Conservation (phyloP, 2,329 filamentous ascomycete species). For the Paracorniculantispora psalliotae region DNA sequence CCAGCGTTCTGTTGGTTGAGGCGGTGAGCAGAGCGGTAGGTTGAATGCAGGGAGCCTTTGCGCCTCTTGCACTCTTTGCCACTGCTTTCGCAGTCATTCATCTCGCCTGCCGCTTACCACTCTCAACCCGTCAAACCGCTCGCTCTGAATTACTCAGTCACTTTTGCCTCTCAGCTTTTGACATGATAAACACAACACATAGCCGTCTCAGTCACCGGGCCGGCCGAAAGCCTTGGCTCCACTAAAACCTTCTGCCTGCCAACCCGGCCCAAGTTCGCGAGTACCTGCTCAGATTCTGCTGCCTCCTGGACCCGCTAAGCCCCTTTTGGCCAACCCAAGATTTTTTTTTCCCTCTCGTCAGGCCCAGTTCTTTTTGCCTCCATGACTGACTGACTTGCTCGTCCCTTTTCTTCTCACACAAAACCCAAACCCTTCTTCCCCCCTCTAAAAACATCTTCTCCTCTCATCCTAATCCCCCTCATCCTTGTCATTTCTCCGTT, state of each 20-base stretch:
- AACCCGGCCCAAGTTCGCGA: not conserved
- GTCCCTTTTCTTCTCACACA: slow-evolving; percentile 20
- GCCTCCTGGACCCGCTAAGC: slow-evolving; percentile 14
- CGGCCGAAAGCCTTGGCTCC: slow-evolving; percentile 4
- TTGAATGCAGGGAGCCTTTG: not conserved
- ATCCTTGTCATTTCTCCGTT: slow-evolving; percentile 25
- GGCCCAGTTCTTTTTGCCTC: slow-evolving; percentile 26
- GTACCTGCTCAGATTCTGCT: not conserved
- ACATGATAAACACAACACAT: not conserved
- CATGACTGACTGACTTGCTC: slow-evolving; percentile 13
- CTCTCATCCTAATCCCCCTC: slow-evolving; percentile 25
- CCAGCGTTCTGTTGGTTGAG: not conserved
- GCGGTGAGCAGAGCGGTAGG: not conserved
- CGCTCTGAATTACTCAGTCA: not conserved
- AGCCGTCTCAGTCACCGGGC: not conserved
- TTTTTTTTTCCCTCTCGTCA: slow-evolving; percentile 13
- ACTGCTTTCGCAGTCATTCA: not conserved
- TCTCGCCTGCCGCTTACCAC: not conserved
- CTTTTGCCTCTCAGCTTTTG: not conserved
- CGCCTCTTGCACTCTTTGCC: not conserved
- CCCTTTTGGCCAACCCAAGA: slow-evolving; percentile 11
- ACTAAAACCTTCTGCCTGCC: slow-evolving; percentile 5
- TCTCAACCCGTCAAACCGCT: not conserved
- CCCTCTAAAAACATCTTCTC: slow-evolving; percentile 9
- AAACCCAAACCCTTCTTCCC: slow-evolving; percentile 25